These are phyloP conservation scores for Coniochaeta prunicola DNA, from an alignment of 2,329 filamentous ascomycete species.

Conservation along the genomic window DNA sequence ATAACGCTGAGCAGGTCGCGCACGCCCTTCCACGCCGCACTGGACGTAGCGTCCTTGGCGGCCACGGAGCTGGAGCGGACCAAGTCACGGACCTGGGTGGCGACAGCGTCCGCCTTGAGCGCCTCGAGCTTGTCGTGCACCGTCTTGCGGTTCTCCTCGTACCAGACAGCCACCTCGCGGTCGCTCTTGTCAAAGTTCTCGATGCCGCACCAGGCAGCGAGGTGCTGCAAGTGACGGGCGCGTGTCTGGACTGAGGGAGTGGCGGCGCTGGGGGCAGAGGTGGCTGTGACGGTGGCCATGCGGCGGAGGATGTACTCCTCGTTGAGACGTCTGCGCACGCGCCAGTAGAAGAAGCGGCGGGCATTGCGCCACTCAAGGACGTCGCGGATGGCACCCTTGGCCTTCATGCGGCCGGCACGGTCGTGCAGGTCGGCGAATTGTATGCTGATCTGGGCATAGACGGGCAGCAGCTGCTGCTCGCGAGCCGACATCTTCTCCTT, in stretches of 20 bases:
- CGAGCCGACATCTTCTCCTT: constrained; percentile 79
- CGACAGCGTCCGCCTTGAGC: constrained; percentile 62
- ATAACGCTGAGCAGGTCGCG: constrained; percentile 79
- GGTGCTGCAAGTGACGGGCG: constrained; percentile 60
- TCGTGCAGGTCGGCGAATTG: constrained; percentile 98
- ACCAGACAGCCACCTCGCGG: constrained; percentile 83
- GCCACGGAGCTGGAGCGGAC: constrained; percentile 63
- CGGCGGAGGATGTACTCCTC: constrained; percentile 96
- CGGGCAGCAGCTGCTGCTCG: constrained; percentile 82
- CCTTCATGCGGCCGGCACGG: constrained; percentile 94
- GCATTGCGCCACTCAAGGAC: constrained; percentile 80
- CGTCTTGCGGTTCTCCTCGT: constrained; percentile 84
- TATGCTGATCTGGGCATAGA: constrained; percentile 91
- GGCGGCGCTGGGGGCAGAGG: neutral
- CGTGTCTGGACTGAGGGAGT: constrained; percentile 34
- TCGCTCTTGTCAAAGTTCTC: constrained; percentile 73
- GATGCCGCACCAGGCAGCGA: constrained; percentile 78
- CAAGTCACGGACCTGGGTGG: constrained; percentile 61
- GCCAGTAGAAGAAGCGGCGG: constrained; percentile 99
- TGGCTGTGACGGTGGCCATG: constrained; percentile 45
- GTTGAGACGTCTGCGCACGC: constrained; percentile 89
- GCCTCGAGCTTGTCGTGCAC: constrained; percentile 79
- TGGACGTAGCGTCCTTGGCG: constrained; percentile 60
- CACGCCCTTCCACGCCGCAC: constrained; percentile 73
- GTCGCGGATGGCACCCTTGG: constrained; percentile 88